Base-by-base conservation (phyloP, 1,284 basidiomycete genomes). In the Malassezia slooffiae region DNA sequence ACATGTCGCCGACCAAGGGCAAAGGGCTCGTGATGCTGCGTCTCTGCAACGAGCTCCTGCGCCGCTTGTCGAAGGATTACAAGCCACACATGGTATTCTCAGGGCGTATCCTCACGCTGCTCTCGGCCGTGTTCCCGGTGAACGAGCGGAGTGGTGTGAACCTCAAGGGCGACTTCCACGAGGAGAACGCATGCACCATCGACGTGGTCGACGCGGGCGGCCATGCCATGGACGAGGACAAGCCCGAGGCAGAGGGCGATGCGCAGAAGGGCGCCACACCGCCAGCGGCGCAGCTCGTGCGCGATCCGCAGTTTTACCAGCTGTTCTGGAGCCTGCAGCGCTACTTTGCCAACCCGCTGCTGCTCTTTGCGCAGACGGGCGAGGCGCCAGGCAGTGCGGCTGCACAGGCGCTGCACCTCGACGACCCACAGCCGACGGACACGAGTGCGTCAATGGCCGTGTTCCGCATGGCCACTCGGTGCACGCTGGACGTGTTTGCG, bases 131-230 rank as follows among this genome's bases (percentile, higher is more conserved):
- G 1, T 90, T 89, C 61, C 84, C 85, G 4, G 71, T 91, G 8
- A 82, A 83, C 2, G 87, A 91, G 68, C 75, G 85, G 35, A 88
- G 85, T 66, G 86, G 87, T 27, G 86, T 91, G 34, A 91, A 91
- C 68, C 70, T 90, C 51, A 74, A 84, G 30, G 88, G 88, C 44
- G 84, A 86, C 22, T 73, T 72, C 51, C 71, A 72, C 81, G 82
- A 70, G 78, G 85, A 10, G 76, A 86, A 44, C 73, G n/a, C n/a
- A n/a, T n/a, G n/a, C n/a, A n/a, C n/a, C n/a, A 55, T 57, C 10
- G 70, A 62, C 2, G 41, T 44, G 5, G 54, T 52, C 22, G 62
- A 70, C 34, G 26, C 26, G 21, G 15, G 31, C 21, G 23, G 39
- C 32, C n/a, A 16, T 16, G 43, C 16, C 15, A 16, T 34, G 28